These are phyloP conservation scores for Carex arenaria DNA, from an alignment of 202 grass and related monocot species.

Conservation along the genomic window DNA sequence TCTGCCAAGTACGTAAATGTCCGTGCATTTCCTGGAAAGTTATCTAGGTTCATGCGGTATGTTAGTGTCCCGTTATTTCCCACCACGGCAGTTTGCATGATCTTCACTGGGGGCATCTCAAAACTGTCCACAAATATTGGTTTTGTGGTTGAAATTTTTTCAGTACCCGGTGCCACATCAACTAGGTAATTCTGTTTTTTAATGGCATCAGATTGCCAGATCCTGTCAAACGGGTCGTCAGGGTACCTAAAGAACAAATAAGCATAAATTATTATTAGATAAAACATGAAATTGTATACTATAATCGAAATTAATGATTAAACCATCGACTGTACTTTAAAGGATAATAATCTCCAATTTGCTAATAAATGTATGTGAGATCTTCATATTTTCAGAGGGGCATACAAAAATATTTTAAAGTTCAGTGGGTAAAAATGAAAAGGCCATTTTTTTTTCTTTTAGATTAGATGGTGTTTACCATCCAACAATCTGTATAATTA, in stretches of 20 bases:
- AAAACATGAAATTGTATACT: neutral
- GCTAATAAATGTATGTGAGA: too few relatives aligned
- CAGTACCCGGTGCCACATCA: constrained; percentile 14
- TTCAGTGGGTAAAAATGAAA: too few relatives aligned
- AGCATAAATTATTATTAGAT: neutral
- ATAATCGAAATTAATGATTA: neutral
- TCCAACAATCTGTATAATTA: too few relatives aligned
- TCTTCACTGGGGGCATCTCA: constrained; percentile 15
- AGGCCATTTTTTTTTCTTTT: too few relatives aligned
- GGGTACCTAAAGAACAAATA: constrained; percentile 15
- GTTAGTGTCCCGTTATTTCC: constrained; percentile 19
- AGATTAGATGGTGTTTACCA: too few relatives aligned
- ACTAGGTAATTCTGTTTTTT: constrained; percentile 16
- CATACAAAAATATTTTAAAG: too few relatives aligned
- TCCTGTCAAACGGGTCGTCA: constrained; percentile 31
- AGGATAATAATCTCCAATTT: too few relatives aligned
- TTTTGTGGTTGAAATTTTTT: constrained; percentile 23
- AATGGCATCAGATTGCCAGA: constrained; percentile 25
- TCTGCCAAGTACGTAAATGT: constrained; percentile 23
- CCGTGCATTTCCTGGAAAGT: constrained; percentile 29
- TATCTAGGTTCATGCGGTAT: constrained; percentile 7
- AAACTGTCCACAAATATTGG: neutral
- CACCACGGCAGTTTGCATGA: constrained; percentile 32
- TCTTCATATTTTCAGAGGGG: too few relatives aligned
- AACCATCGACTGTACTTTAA: neutral